Evolutionary conservation across 2,329 filamentous ascomycete genomes (phyloP).

Genomic region (Colletotrichum tofieldiae): DNA sequence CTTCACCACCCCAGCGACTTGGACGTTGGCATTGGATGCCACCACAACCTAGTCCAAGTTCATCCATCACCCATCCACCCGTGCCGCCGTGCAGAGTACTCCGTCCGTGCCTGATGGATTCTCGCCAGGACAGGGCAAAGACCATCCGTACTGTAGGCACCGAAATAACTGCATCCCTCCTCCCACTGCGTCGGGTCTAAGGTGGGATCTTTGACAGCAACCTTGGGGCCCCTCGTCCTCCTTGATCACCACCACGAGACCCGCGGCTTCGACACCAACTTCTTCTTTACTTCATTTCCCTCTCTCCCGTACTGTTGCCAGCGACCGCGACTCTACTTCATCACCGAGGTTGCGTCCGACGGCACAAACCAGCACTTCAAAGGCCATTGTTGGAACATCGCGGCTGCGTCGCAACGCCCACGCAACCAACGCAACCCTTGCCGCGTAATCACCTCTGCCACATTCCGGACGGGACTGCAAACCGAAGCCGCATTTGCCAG

Average conservation of each 20-base stretch:
- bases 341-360: background rate
- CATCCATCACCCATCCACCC: background rate
- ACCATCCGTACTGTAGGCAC: constrained; percentile 36
- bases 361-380: background rate
- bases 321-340: background rate
- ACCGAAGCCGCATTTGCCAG: constrained; percentile 10
- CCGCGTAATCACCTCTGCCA: constrained; percentile 25
- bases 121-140: constrained; percentile 23
- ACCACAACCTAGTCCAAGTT: constrained; percentile 1
- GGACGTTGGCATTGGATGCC: background rate
- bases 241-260: constrained; percentile 30
- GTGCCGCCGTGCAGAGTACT: too few species aligned
- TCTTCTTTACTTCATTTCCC: constrained; percentile 10
- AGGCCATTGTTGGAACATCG: background rate
- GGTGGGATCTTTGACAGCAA: constrained; percentile 9
- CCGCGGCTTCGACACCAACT: constrained; percentile 18
- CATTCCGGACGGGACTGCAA: background rate
- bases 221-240: background rate
- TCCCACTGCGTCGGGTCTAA: constrained; percentile 21
- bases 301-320: background rate
- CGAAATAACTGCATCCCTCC: constrained; percentile 35
- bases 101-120: constrained; percentile 9
- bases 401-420: too few species aligned
- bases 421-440: constrained; percentile 10
- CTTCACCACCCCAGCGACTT: background rate